Evolutionary conservation across 2,329 filamentous ascomycete species (phyloP), one percentile per base, ranked within the genome.

Genomic region (Coniochaeta pulveracea): DNA sequence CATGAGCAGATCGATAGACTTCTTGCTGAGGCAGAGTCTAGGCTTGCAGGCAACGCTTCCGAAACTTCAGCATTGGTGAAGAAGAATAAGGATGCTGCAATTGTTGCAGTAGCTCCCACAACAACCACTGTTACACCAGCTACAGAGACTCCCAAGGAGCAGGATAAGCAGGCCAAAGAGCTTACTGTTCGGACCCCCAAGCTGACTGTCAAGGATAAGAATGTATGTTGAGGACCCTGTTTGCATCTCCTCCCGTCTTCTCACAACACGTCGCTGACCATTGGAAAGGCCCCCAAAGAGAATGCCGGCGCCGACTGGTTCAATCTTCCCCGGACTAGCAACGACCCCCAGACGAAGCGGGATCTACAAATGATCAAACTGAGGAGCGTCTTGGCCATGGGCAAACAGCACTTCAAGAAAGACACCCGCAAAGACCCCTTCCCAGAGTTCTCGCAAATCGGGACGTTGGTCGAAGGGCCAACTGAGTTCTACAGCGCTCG

Each of bases 281-380:
- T 17, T 15, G 15, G 19, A 18, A 26, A 57, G 56, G 47, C 48
- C 36, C 36, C 46, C 10, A 53, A 55, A 34, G 51, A 64, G 37
- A 82, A 79, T 40, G 82, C 88, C 33, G 91, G 89, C 27, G 58
- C 76, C 11, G 66, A 82, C 37, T 96, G 89, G 89, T 96, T 81
- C 61, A 72, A 93, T 47, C 66, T 98, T 34, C 88, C 88, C 5
- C 78, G 78, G 47, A 95, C 89, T 17, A 68, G 84, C 33, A 59
- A 94, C 33, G 94, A 86, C 1, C 75, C 85, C 7, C 78, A 93
- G 49, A 66, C 95, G 40, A 93, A 88, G 58, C 73, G 85, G 45
- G 89, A 98, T 52, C 66, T 95, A 33, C 86, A 95, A 56, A 65
- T 96, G 9, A 64, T 98, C 38, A 79, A 85, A 43, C 89, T 95